These are phyloP conservation scores for Berberis vulgaris DNA, from an alignment of 164 flowering plant genomes.

Conservation along the genomic window DNA sequence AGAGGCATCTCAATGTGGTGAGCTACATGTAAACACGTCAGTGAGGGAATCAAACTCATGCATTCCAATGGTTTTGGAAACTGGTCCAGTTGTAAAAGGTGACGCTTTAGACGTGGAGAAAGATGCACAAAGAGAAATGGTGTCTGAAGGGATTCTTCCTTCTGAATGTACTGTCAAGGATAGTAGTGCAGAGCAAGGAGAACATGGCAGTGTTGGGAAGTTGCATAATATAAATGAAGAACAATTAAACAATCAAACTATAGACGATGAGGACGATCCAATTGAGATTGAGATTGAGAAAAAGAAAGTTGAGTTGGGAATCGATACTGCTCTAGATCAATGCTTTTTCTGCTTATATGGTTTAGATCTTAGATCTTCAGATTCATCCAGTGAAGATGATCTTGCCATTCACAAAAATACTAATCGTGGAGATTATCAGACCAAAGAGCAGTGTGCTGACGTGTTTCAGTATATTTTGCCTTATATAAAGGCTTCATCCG, in stretches of 20 bases:
- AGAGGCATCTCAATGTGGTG: slow-evolving; percentile 24
- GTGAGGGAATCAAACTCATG: slow-evolving; percentile 16
- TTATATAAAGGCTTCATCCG: slow-evolving; percentile 88
- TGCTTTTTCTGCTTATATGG: slow-evolving; percentile 97
- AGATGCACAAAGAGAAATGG: not conserved
- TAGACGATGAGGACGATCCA: slow-evolving; percentile 27
- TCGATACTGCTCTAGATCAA: slow-evolving; percentile 87
- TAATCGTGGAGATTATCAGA: slow-evolving; percentile 90
- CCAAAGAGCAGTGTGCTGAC: slow-evolving; percentile 97
- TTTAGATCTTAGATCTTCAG: slow-evolving; percentile 76
- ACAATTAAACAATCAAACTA: slow-evolving; percentile 13
- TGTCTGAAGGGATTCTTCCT: slow-evolving; percentile 15
- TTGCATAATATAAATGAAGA: slow-evolving; percentile 15
- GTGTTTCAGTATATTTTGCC: slow-evolving; percentile 90
- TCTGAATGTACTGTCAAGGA: slow-evolving; percentile 21
- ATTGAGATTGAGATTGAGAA: slow-evolving; percentile 63
- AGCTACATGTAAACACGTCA: slow-evolving; percentile 16
- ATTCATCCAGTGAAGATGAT: slow-evolving; percentile 83
- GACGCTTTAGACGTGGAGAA: slow-evolving; percentile 8
- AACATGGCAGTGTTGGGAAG: slow-evolving; percentile 15
- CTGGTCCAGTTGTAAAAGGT: slow-evolving; percentile 16
- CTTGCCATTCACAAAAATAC: slow-evolving; percentile 80
- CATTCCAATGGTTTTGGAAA: slow-evolving; percentile 15
- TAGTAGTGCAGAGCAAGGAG: slow-evolving; percentile 18
- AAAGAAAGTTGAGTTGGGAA: slow-evolving; percentile 68